Base-by-base conservation (phyloP, 2,329 filamentous ascomycete genomes). In the Aspergillus tamarii region DNA sequence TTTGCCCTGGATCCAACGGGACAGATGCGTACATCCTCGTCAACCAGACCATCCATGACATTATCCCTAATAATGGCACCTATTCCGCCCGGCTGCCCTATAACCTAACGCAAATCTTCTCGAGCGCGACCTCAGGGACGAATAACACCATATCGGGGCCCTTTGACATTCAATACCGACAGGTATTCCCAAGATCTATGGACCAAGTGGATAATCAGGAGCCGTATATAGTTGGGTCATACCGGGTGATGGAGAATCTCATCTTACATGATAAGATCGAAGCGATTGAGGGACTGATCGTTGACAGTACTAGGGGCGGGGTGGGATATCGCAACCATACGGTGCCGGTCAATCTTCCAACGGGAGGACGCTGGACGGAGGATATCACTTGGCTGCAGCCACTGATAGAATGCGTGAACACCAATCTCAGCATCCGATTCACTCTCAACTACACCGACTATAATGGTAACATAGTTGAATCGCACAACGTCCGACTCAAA, bases 311-410 rank as follows among this genome's bases (percentile, higher is more conserved):
- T 28, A 73, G 71, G 21, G 81, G 82, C 0, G 80, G 81, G 0
- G 73, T 84, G 23, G 82, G 82, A 0, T 79, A 84, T 11, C 76
- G 82, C 28, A 83, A 83, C 64, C 81, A 83, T 62, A 82, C 77
- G 0, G 62, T 76, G 0, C 82, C 82, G 1, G n/a, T 32, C 10
- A 48, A 65, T 0, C 69, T 68, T 0, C 64, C 76, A 1, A 32
- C 64, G 1, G 74, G 73, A 46, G 82, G 82, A 8, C 72, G 69
- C 2, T 84, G 83, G 83, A 71, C 73, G 0, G 83, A 85, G 61
- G 82, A 84, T 60, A 54, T 85, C 6, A 75, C 84, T 0, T 84
- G 83, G 65, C 65, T 84, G 12, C 77, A 83, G 64, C 83, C 83
- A 0, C 77, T 81, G 28, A 79, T 80, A 0, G 68, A 71, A 6